These are phyloP conservation scores for Camptophora hylomeconis DNA, from an alignment of 2,329 filamentous ascomycete species.

Conservation along the genomic window DNA sequence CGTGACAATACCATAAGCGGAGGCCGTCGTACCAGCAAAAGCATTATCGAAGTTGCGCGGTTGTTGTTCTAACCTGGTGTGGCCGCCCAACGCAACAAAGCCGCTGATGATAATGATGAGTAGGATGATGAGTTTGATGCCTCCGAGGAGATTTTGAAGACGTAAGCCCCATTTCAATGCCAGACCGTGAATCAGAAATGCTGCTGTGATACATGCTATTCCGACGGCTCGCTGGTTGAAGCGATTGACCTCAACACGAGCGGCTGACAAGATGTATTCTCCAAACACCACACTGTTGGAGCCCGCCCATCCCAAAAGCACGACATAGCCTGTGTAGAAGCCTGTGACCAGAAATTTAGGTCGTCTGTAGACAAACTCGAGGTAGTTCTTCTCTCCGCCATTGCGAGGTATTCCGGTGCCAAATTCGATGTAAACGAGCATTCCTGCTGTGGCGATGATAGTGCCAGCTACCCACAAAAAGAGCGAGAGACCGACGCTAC, in stretches of 20 bases:
- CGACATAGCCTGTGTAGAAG: slow-evolving; percentile 39
- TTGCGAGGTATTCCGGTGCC: slow-evolving; percentile 33
- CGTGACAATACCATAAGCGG: slow-evolving; percentile 34
- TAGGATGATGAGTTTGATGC: slow-evolving; percentile 38
- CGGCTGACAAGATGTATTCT: slow-evolving; percentile 38
- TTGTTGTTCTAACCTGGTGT: slow-evolving; percentile 21
- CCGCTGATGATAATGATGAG: slow-evolving; percentile 34
- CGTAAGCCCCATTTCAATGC: slow-evolving; percentile 35
- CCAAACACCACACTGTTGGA: slow-evolving; percentile 41
- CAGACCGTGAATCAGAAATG: slow-evolving; percentile 35
- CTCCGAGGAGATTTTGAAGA: slow-evolving; percentile 36
- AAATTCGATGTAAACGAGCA: slow-evolving; percentile 36
- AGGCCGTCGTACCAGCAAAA: slow-evolving; percentile 28
- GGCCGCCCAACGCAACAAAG: slow-evolving; percentile 27
- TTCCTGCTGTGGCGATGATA: slow-evolving; percentile 32
- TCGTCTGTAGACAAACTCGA: slow-evolving; percentile 39
- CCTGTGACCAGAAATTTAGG: slow-evolving; percentile 41
- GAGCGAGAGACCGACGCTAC: slow-evolving; percentile 41
- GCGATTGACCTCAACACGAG: slow-evolving; percentile 19
- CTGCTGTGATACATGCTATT: slow-evolving; percentile 32
- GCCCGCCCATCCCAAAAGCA: slow-evolving; percentile 39
- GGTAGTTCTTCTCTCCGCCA: slow-evolving; percentile 41
- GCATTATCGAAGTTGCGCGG: slow-evolving; percentile 23
- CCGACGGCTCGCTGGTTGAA: slow-evolving; percentile 40
- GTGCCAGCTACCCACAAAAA: slow-evolving; percentile 42